These are phyloP conservation scores for Gentiana macrophylla DNA, from an alignment of 257 asterid genomes.

Conservation along the genomic window DNA sequence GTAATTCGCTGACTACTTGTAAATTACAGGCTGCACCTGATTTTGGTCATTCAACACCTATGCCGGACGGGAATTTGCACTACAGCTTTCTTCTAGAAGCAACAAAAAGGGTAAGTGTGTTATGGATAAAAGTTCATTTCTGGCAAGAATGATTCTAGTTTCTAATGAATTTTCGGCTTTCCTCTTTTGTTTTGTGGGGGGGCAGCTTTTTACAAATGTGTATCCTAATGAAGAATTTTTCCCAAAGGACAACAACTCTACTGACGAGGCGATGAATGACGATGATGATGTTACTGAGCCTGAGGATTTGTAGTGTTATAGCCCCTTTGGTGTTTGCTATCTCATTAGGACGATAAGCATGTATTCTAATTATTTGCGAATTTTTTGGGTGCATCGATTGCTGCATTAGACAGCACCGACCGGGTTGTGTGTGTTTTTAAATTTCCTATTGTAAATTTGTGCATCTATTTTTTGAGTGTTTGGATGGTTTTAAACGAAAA, in stretches of 20 bases:
- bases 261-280: constrained; percentile 29
- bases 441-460: too few species aligned
- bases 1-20: neutral
- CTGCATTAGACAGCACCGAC: too few species aligned
- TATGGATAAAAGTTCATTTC: neutral
- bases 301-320: constrained; percentile 9
- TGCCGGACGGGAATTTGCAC: constrained; percentile 69
- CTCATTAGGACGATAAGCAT: too few species aligned
- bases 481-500: too few species aligned
- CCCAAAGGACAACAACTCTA: constrained; percentile 19
- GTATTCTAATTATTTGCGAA: too few species aligned
- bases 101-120: constrained; percentile 40
- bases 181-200: neutral
- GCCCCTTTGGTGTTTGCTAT: too few species aligned
- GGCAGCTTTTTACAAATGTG: constrained; percentile 47
- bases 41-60: constrained; percentile 34
- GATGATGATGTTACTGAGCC: constrained; percentile 35
- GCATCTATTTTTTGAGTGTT: too few species aligned
- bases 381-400: too few species aligned
- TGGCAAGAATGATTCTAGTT: neutral
- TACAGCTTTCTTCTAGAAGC: constrained; percentile 46
- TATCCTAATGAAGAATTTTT: constrained; percentile 60
- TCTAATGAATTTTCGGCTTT: too few species aligned
- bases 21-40: constrained; percentile 35
- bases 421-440: too few species aligned